phyloP scores from a whole-genome alignment of 164 flowering plant genomes.

The Aristolochia californica region DNA sequence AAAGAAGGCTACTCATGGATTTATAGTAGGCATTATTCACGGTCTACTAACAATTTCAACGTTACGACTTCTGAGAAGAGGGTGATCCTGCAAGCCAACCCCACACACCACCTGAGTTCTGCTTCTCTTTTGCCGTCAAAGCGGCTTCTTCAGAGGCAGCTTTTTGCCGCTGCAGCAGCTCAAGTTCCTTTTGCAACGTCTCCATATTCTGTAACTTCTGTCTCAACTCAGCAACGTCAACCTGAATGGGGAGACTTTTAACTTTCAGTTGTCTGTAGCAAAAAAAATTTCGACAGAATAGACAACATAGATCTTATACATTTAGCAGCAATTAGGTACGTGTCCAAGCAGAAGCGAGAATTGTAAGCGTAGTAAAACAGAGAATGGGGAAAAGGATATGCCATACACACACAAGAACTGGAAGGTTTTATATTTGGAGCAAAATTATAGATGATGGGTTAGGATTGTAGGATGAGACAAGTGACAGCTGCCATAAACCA shows the following conservation, averaged over 20 bases:
- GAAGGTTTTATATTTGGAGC: no score
- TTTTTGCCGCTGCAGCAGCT: constrained; percentile 82
- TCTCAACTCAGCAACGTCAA: constrained; percentile 89
- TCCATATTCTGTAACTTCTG: constrained; percentile 89
- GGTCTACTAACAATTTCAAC: constrained; percentile 10
- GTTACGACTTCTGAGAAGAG: constrained; percentile 26
- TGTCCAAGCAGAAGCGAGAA: no score
- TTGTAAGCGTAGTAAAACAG: no score
- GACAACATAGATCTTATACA: no score
- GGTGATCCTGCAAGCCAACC: constrained; percentile 95
- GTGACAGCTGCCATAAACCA: no score
- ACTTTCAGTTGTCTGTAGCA: no score
- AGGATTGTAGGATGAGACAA: no score
- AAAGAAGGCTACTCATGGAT: background rate
- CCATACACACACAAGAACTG: no score
- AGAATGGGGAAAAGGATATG: no score
- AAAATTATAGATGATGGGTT: no score
- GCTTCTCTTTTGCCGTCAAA: constrained; percentile 57
- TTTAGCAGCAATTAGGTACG: no score
- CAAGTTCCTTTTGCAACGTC: constrained; percentile 76
- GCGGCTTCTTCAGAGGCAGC: constrained; percentile 93
- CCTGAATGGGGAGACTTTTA: constrained; percentile 33
- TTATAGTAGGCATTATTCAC: background rate
- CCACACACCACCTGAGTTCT: constrained; percentile 88
- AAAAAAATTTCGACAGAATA: no score